These are phyloP conservation scores for Phytophthora foliorum DNA, from an alignment of 352 stramenopile genomes.

Conservation along the genomic window DNA sequence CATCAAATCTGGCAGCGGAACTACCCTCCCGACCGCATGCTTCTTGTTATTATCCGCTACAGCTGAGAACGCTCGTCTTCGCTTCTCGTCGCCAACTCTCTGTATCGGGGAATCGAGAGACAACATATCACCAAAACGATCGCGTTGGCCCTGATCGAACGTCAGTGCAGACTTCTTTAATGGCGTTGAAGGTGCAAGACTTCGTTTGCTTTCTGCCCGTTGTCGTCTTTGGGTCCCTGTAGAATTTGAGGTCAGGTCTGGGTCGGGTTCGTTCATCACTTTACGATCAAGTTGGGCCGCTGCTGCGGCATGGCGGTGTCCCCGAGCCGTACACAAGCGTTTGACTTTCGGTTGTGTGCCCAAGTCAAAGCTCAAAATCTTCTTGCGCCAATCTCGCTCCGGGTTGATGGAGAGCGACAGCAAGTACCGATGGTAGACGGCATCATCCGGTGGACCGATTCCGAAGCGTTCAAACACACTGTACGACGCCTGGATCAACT, in stretches of 20 bases:
- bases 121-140: slow-evolving; percentile 65
- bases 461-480: slow-evolving; percentile 60
- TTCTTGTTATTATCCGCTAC: not conserved
- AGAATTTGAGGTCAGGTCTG: not conserved
- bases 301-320: slow-evolving; percentile 19
- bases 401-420: slow-evolving; percentile 65
- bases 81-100: not conserved
- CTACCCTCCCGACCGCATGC: not conserved
- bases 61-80: not conserved
- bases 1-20: not conserved
- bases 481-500: slow-evolving; percentile 70
- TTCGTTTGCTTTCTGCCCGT: slow-evolving; percentile 7
- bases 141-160: slow-evolving; percentile 14
- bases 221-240: slow-evolving; percentile 11
- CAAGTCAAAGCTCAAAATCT: slow-evolving; percentile 53
- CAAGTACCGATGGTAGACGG: slow-evolving; percentile 64
- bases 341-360: slow-evolving; percentile 23
- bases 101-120: slow-evolving; percentile 31
- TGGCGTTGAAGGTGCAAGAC: not conserved
- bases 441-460: slow-evolving; percentile 54
- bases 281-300: not conserved
- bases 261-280: too few species aligned
- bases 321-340: slow-evolving; percentile 13
- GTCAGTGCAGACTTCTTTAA: not conserved
- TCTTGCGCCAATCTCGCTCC: slow-evolving; percentile 64